phyloP scores from a whole-genome alignment of 345 rosid genomes.

The Moringa oleifera region DNA sequence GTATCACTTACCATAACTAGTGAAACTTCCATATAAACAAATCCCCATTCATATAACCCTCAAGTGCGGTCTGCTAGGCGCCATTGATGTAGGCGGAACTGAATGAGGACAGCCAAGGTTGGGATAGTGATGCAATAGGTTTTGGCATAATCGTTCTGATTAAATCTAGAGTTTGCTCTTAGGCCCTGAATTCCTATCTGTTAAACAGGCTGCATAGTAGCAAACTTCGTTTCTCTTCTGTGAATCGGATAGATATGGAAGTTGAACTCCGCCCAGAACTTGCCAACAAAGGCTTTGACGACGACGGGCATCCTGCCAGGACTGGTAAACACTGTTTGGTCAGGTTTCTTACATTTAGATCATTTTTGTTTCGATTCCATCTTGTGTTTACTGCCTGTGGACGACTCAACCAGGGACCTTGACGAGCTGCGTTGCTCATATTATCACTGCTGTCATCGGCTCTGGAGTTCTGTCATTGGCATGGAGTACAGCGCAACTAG shows the following conservation, averaged over 20 bases:
- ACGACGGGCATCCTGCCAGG: slow-evolving; percentile 37
- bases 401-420: slow-evolving; percentile 37
- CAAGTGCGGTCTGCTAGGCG: too few relatives aligned
- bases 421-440: slow-evolving; percentile 49
- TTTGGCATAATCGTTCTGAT: too few relatives aligned
- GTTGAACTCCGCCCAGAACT: slow-evolving; percentile 25
- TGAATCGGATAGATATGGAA: slow-evolving; percentile 21
- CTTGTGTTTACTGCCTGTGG: slow-evolving; percentile 31
- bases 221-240: too few relatives aligned
- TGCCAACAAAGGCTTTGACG: slow-evolving; percentile 13
- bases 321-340: slow-evolving; percentile 33
- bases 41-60: too few relatives aligned
- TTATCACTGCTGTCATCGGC: slow-evolving; percentile 52
- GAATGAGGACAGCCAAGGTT: too few relatives aligned
- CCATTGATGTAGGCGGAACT: too few relatives aligned
- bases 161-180: too few relatives aligned
- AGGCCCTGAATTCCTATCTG: too few relatives aligned
- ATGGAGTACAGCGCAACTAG: slow-evolving; percentile 62
- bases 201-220: too few relatives aligned
- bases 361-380: slow-evolving; percentile 20
- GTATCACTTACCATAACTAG: too few relatives aligned
- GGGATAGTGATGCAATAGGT: too few relatives aligned
- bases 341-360: neutral
- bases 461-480: slow-evolving; percentile 54
- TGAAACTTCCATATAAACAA: too few relatives aligned